Base-by-base conservation (phyloP, 768 basidiomycete species). In the Tricholoma saponaceum region DNA sequence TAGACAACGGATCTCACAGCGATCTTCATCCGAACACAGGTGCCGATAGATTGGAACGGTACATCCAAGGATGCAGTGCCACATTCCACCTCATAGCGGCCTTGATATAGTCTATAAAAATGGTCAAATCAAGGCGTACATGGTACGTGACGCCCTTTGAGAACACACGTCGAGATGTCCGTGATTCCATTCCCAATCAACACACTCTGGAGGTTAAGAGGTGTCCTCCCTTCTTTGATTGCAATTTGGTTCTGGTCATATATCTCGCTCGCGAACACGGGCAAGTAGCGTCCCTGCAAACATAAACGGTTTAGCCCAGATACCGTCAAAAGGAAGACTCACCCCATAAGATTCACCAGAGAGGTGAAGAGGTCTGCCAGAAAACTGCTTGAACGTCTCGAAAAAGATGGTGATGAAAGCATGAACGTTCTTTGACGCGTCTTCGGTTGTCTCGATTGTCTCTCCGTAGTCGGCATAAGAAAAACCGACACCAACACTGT, bases 261-360 rank as follows among this genome's bases (percentile, higher is more conserved):
- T 58, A 92, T 86, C 56, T 90, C 86, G 52, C 86, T 83, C 2
- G 89, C 90, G 58, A 92, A 92, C 1, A 87, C 79, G 9, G 85
- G 87, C 4, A 87, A 74, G 65, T 87, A 86, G n/a, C 83, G 82
- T 12, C 86, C 85, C 86, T 86, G 58, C 32, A 16, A 41, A 43
- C 16, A 39, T 26, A 25, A 47, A 16, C 33, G 23, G 12, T 3
- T 9, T 14, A 33, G 2, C 10, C 32, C 47, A 33, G 50, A 79
- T 54, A n/a, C n/a, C 7, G 23, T 37, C 20, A 52, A 56, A 6
- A 12, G 39, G 53, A 26, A 43, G 26, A 62, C 80, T 61, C 60
- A 88, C 89, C 0, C 83, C 89, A 62, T 91, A 92, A 1, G 86
- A 90, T 72, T 92, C 90, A 25, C 90, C 91, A 0, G 89, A 78